phyloP scores from a whole-genome alignment of 306 rosid genomes.

The Quercus glauca region DNA sequence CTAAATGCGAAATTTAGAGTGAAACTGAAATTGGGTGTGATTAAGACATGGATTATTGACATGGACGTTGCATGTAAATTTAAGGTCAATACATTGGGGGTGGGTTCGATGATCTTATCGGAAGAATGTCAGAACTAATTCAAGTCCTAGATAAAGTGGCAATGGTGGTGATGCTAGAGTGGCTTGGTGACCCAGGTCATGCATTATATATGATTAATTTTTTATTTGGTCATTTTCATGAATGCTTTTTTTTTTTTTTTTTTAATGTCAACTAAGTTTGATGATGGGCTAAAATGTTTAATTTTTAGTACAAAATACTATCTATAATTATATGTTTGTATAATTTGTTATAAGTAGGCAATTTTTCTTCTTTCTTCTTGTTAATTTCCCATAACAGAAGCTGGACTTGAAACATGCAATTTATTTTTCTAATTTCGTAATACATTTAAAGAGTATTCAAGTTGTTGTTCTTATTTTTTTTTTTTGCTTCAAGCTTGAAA shows the following conservation, averaged over 20 bases:
- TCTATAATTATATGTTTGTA: not conserved
- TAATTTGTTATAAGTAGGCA: not conserved
- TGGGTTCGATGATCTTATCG: slow-evolving; percentile 11
- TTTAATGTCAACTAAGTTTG: not conserved
- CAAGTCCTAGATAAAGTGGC: not conserved
- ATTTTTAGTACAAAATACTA: not conserved
- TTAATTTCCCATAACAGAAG: not conserved
- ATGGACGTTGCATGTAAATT: slow-evolving; percentile 36
- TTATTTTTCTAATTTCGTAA: not conserved
- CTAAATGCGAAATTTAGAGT: slow-evolving; percentile 32
- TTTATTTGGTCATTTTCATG: not conserved
- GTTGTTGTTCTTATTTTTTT: not conserved
- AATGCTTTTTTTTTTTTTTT: too few relatives aligned
- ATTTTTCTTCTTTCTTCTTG: not conserved
- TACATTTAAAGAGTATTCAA: not conserved
- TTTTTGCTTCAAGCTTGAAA: not conserved
- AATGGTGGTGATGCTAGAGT: not conserved
- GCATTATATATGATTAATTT: not conserved
- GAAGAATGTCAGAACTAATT: slow-evolving; percentile 29
- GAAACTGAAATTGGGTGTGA: slow-evolving; percentile 1
- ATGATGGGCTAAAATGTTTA: not conserved
- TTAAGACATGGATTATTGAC: slow-evolving; percentile 28
- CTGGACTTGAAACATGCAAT: not conserved
- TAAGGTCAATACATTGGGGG: slow-evolving; percentile 19
- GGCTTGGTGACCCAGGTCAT: not conserved